Evolutionary conservation across 2,329 filamentous ascomycete species (phyloP).

Genomic region (Venturia asperata): DNA sequence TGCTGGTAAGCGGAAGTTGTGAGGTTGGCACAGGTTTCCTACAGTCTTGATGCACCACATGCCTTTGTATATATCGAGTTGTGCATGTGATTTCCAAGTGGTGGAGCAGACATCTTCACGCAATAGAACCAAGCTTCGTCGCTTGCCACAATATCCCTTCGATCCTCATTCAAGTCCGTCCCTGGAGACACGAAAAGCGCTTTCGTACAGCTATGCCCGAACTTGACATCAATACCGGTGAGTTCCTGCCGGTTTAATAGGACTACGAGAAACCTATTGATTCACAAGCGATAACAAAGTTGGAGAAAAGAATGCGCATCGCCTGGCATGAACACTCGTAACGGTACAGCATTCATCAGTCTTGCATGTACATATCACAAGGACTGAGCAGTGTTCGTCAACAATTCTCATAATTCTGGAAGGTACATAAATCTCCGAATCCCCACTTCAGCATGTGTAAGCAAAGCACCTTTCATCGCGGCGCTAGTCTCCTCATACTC

Average conservation of each 20-base stretch:
- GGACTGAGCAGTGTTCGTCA: not conserved
- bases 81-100: not conserved
- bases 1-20: not conserved
- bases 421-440: not conserved
- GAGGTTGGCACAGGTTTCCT: not conserved
- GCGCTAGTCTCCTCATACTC: not conserved
- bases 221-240: not conserved
- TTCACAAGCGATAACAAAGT: not conserved
- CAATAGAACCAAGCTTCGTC: slow-evolving; percentile 5
- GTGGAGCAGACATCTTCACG: not conserved
- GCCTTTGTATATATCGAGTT: not conserved
- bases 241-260: no score
- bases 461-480: not conserved
- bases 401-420: not conserved
- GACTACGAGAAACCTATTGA: no score
- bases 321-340: not conserved
- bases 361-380: not conserved
- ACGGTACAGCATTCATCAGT: not conserved
- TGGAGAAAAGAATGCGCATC: not conserved
- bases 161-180: not conserved
- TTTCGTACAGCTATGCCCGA: not conserved
- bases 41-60: not conserved
- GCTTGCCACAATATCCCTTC: not conserved
- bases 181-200: not conserved
- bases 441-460: not conserved